phyloP scores from a whole-genome alignment of 225 moss, liverwort and hornwort species.

The Lunularia cruciata region DNA sequence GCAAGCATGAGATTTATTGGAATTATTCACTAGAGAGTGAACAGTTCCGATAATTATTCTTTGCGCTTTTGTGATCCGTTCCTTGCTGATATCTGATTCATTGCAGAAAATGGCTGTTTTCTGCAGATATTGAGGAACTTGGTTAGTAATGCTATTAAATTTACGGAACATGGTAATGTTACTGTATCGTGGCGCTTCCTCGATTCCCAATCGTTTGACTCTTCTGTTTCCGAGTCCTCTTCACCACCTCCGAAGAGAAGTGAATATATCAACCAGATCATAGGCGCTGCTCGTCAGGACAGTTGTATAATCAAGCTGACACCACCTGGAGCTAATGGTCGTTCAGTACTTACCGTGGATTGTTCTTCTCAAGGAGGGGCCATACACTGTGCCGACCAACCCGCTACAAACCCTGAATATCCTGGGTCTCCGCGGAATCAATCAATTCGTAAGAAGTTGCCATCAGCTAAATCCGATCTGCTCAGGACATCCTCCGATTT shows the following conservation, averaged over 20 bases:
- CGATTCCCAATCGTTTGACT: constrained; percentile 48
- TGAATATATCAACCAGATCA: constrained; percentile 41
- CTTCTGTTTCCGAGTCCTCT: constrained; percentile 24
- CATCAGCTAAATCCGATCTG: not conserved
- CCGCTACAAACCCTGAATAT: not conserved
- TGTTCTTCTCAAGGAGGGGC: constrained; percentile 35
- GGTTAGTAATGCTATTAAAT: constrained; percentile 82
- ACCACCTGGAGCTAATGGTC: constrained; percentile 20
- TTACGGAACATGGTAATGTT: constrained; percentile 63
- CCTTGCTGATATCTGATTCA: not conserved
- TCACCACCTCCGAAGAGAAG: constrained; percentile 45
- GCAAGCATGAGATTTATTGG: too few species aligned
- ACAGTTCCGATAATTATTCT: too few species aligned
- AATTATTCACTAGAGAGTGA: too few species aligned
- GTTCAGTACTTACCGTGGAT: constrained; percentile 32
- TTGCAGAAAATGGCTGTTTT: not conserved
- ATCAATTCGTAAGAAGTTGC: not conserved
- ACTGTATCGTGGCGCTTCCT: constrained; percentile 66
- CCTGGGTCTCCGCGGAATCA: not conserved
- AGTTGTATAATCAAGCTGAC: constrained; percentile 33
- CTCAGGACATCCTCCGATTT: not conserved
- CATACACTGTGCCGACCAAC: constrained; percentile 25
- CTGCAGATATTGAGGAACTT: constrained; percentile 68
- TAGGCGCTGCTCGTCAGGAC: constrained; percentile 38
- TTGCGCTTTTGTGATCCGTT: not conserved